A percentile compares a stretch with the other conserved stretches of the same genome.
Conservation (phyloP, 371 early-diverging fungal species). For the Saksenaea vasiformis region DNA sequence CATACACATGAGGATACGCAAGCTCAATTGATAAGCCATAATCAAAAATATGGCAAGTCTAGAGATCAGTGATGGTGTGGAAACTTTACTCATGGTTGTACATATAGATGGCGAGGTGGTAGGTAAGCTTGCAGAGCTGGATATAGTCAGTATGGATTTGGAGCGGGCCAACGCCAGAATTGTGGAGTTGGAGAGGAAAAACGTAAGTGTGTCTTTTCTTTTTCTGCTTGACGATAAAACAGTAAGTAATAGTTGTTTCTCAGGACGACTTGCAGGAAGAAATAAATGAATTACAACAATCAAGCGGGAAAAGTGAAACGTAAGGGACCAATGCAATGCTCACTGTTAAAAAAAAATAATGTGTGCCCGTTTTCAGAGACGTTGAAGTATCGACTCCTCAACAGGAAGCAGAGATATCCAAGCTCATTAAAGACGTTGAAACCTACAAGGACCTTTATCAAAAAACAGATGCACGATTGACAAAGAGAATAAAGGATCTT, state of each 20-base stretch:
- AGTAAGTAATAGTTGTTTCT: not conserved
- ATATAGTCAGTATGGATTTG: slow-evolving; percentile 82
- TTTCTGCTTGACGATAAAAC: no score
- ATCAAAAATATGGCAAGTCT: slow-evolving; percentile 65
- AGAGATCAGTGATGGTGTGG: not conserved
- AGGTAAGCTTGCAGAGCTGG: slow-evolving; percentile 84
- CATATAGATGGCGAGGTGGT: slow-evolving; percentile 76
- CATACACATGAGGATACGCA: slow-evolving; percentile 79
- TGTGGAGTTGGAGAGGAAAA: slow-evolving; percentile 72
- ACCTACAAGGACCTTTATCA: slow-evolving; percentile 47
- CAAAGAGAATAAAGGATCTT: slow-evolving; percentile 55
- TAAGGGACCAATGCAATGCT: slow-evolving; percentile 1
- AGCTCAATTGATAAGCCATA: slow-evolving; percentile 70
- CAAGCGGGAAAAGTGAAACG: slow-evolving; percentile 16
- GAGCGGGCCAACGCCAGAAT: slow-evolving; percentile 79
- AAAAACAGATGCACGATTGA: slow-evolving; percentile 44
- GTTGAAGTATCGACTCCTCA: not conserved
- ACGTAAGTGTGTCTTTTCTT: slow-evolving; percentile 41
- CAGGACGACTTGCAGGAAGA: slow-evolving; percentile 53
- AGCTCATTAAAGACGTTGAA: slow-evolving; percentile 59
- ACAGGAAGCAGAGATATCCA: slow-evolving; percentile 48
- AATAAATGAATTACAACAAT: slow-evolving; percentile 34
- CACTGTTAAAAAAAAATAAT: not conserved
- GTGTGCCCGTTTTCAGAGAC: not conserved
- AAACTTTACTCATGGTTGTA: not conserved